Conservation (phyloP, 768 basidiomycete species). For the Leccinum disarticulatum region DNA sequence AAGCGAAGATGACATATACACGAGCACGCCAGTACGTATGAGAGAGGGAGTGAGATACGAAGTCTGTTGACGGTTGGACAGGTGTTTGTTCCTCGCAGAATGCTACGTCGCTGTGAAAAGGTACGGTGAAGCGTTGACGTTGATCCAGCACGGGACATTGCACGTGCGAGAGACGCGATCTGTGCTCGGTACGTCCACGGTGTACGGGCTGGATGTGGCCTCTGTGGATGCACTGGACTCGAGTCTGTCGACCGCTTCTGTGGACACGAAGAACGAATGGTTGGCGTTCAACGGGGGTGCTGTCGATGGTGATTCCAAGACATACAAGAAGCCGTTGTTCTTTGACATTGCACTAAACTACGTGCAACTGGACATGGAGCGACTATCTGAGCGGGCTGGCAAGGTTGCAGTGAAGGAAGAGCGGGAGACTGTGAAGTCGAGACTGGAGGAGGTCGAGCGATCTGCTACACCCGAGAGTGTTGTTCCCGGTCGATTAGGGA, state of each 20-base stretch:
- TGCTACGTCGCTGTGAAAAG: conserved; percentile 70
- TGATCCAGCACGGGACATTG: conserved; percentile 69
- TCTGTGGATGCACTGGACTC: conserved; percentile 52
- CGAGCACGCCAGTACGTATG: conserved; percentile 67
- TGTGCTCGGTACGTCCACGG: conserved; percentile 45
- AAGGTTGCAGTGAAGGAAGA: conserved; percentile 36
- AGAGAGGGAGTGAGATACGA: not conserved
- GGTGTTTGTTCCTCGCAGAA: conserved; percentile 74
- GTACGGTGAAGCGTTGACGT: conserved; percentile 69
- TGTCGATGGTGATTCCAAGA: conserved; percentile 41
- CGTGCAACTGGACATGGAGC: conserved; percentile 81
- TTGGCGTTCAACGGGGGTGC: conserved; percentile 74
- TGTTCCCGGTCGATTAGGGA: conserved; percentile 46
- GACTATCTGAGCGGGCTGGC: conserved; percentile 69
- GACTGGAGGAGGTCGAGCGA: conserved; percentile 52
- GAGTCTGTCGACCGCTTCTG: conserved; percentile 45
- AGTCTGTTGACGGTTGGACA: conserved; percentile 25
- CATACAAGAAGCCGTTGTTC: conserved; percentile 82
- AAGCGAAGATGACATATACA: conserved; percentile 71
- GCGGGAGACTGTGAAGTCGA: conserved; percentile 43
- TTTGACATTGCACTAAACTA: conserved; percentile 96
- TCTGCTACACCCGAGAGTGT: conserved; percentile 49
- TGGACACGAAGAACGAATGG: conserved; percentile 71
- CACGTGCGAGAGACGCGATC: conserved; percentile 73
- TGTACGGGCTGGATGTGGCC: conserved; percentile 7